These are phyloP conservation scores for Trichoderma guizhouense DNA, from an alignment of 2,329 filamentous ascomycete species.

Conservation along the genomic window DNA sequence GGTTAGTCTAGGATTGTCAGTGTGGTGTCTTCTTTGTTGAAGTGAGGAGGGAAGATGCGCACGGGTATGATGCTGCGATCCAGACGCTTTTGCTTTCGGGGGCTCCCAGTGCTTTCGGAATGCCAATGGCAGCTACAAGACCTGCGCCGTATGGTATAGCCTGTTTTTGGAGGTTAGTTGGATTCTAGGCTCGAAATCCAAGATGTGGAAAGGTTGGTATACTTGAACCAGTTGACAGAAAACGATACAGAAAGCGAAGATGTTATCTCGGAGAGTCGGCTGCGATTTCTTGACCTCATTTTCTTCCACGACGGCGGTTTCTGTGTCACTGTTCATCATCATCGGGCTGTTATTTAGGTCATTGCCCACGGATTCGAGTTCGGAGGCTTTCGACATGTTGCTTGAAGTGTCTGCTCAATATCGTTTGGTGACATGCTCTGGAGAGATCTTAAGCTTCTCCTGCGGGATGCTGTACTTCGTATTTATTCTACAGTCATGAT, in stretches of 20 bases:
- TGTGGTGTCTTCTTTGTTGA: background rate
- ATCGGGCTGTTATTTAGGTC: background rate
- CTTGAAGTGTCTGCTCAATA: background rate
- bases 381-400: background rate
- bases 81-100: background rate
- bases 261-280: background rate
- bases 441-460: background rate
- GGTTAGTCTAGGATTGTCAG: slow-evolving; percentile 36
- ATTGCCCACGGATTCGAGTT: background rate
- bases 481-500: background rate
- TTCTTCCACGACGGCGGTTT: background rate
- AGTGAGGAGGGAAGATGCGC: background rate
- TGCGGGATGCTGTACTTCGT: background rate
- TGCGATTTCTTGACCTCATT: background rate
- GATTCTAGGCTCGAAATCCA: rapidly evolving
- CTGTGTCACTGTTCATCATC: background rate
- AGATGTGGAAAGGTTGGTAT: background rate
- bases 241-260: background rate
- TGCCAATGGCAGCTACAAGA: background rate
- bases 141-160: background rate
- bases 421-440: background rate
- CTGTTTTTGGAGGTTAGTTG: background rate
- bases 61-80: slow-evolving; percentile 3
- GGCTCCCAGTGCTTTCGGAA: background rate
- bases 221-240: background rate